phyloP scores from a whole-genome alignment of 805 yeast genomes.

The Maudiozyma serrabonitensis region DNA sequence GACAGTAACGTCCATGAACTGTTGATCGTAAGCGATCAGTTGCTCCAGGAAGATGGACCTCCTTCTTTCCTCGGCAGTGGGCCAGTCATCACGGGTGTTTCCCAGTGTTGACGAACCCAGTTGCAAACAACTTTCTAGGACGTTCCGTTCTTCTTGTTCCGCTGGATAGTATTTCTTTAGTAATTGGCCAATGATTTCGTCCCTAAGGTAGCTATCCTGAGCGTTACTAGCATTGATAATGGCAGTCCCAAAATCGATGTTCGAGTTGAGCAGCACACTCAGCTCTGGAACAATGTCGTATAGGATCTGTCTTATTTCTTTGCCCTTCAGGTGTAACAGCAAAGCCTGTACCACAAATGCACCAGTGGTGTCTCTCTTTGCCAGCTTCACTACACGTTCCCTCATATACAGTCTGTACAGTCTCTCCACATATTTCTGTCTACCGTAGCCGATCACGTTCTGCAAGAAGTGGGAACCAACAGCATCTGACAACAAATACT shows the following conservation, averaged over 20 bases:
- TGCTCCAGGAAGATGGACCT: constrained; percentile 66
- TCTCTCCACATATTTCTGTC: constrained; percentile 61
- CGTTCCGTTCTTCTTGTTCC: constrained; percentile 32
- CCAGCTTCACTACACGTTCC: constrained; percentile 61
- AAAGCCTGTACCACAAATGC: constrained; percentile 68
- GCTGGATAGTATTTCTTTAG: constrained; percentile 36
- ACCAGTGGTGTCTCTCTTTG: constrained; percentile 77
- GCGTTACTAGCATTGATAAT: constrained; percentile 56
- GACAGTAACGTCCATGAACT: constrained; percentile 47
- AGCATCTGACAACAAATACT: constrained; percentile 71
- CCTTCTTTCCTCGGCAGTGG: constrained; percentile 81
- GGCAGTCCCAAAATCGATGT: constrained; percentile 58
- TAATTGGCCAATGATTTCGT: constrained; percentile 45
- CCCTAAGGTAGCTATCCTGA: constrained; percentile 49
- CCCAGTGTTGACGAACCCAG: constrained; percentile 66
- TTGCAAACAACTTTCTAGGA: constrained; percentile 59
- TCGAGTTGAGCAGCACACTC: constrained; percentile 50
- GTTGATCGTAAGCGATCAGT: constrained; percentile 56
- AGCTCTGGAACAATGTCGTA: constrained; percentile 60
- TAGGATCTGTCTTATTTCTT: constrained; percentile 51
- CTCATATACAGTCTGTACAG: constrained; percentile 63
- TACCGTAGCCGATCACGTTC: constrained; percentile 52
- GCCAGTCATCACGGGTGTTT: constrained; percentile 81
- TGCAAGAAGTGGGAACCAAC: constrained; percentile 93
- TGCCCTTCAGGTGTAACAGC: constrained; percentile 52